A percentile compares a stretch with the other conserved stretches of the same genome.
These are phyloP conservation scores for Starmerella lactis-condensi DNA, from an alignment of 805 yeast species.

Conservation along the genomic window DNA sequence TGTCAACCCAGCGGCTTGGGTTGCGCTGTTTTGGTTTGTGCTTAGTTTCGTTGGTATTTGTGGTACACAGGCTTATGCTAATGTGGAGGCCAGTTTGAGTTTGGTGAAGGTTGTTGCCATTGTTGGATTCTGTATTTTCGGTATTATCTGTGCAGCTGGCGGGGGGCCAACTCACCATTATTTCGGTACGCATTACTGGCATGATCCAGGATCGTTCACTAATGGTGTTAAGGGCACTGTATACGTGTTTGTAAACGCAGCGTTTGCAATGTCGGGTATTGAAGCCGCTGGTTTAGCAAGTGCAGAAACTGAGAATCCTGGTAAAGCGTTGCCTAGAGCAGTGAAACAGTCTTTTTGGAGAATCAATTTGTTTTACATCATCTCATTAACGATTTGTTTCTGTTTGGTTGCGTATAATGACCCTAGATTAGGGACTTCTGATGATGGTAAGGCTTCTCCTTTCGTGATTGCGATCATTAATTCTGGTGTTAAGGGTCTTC, in stretches of 20 bases:
- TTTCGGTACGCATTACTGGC: constrained; percentile 43
- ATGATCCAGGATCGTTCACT: constrained; percentile 40
- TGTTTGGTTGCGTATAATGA: constrained; percentile 55
- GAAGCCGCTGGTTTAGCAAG: constrained; percentile 60
- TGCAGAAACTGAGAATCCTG: constrained; percentile 55
- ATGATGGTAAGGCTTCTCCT: constrained; percentile 51
- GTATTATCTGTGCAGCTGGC: constrained; percentile 35
- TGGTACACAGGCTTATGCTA: constrained; percentile 45
- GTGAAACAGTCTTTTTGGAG: constrained; percentile 75
- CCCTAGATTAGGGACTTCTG: constrained; percentile 30
- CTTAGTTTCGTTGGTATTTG: constrained; percentile 34
- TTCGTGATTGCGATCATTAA: constrained; percentile 51
- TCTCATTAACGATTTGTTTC: constrained; percentile 38
- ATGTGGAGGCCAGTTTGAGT: constrained; percentile 46
- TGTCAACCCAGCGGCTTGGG: constrained; percentile 40
- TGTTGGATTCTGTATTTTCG: constrained; percentile 42
- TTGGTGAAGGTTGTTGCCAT: constrained; percentile 40
- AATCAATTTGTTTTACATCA: constrained; percentile 50
- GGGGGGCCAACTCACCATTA: constrained; percentile 41
- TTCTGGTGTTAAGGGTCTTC: constrained; percentile 49
- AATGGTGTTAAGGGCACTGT: constrained; percentile 48
- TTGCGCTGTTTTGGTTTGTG: constrained; percentile 36
- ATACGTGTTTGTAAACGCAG: no score
- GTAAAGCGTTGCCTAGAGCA: constrained; percentile 49
- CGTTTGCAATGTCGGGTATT: constrained; percentile 55